Percentiles rank a stretch among this genome's conserved stretches.
These are phyloP conservation scores for Coriaria nepalensis DNA, from an alignment of 306 rosid species.

Conservation along the genomic window DNA sequence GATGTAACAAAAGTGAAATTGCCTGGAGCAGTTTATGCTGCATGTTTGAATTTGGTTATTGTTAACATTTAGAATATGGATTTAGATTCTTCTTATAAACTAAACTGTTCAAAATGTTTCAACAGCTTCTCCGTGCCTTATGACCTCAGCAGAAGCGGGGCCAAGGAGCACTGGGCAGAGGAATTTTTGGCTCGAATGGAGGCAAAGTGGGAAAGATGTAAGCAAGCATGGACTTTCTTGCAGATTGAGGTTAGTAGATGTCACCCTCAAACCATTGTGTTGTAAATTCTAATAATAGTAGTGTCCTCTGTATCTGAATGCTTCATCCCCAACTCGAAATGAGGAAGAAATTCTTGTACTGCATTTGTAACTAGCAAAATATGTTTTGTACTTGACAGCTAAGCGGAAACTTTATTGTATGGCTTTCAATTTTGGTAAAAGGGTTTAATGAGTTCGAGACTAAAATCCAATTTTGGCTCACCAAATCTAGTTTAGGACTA, in stretches of 20 bases:
- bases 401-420: too few species aligned
- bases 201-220: conserved; percentile 59
- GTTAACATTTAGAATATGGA: not conserved
- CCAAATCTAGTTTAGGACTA: too few species aligned
- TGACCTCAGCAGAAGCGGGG: conserved; percentile 59
- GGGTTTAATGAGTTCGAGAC: too few species aligned
- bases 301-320: too few species aligned
- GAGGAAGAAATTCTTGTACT: too few species aligned
- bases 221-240: conserved; percentile 52
- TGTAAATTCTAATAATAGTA: conserved; percentile 20
- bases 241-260: conserved; percentile 58
- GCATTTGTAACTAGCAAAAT: too few species aligned
- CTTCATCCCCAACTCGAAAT: too few species aligned
- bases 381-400: too few species aligned
- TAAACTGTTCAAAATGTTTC: conserved; percentile 10
- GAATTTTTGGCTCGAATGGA: conserved; percentile 42
- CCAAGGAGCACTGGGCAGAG: conserved; percentile 65
- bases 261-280: conserved; percentile 62
- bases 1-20: too few species aligned
- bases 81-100: not conserved
- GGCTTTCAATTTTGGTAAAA: too few species aligned
- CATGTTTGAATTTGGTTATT: not conserved
- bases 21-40: too few species aligned
- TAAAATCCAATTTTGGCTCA: too few species aligned
- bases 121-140: conserved; percentile 74